Evolutionary conservation across 1,284 basidiomycete species (phyloP), one percentile per base, ranked within the genome.

Genomic region (Tilletiopsis washingtonensis): DNA sequence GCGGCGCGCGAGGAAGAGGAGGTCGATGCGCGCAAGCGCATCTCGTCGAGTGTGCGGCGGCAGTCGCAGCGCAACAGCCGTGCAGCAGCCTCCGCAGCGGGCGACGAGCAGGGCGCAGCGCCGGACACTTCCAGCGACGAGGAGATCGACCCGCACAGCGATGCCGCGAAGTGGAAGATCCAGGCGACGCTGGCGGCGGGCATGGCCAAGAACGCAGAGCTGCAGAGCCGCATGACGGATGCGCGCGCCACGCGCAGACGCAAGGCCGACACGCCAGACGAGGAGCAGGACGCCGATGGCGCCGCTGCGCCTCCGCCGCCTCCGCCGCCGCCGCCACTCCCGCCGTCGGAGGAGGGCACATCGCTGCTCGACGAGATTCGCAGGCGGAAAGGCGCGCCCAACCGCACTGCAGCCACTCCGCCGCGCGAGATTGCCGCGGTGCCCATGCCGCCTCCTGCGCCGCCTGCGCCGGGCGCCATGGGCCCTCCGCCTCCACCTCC

Each of bases 81-180:
- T 17, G 44, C 32, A 2, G 24, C 37, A 12, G 49, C 27, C 9
- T 17, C 19, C 20, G 54, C 48, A 24, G 25, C 24, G 11, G 2
- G 47, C 49, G 3, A 47, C 2, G 59, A 42, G 5, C 52, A 47
- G 0, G 45, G 27, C 14, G 37, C 45, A 12, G 27, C 21, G 7
- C 23, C 23, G 14, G 47, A 29, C 25, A 17, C 49, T 5, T 49
- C 47, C 6, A 40, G 45, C 2, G 61, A 64, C 3, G 53, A 27
- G 2, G 56, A 53, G 20, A 51, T 56, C 12, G 57, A 66, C 15
- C 37, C 42, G 1, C 21, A 34, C 19, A 56, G 43, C 9, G 63
- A 69, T 23, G 59, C 57, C 5, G 64, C 60, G n/a, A 66, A 69
- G 40, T 67, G 69, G 68, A 69, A 65, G 49, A 59, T 72, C 20